Evolutionary conservation across 768 basidiomycete genomes (phyloP).

Genomic region (Mrakia gelida): DNA sequence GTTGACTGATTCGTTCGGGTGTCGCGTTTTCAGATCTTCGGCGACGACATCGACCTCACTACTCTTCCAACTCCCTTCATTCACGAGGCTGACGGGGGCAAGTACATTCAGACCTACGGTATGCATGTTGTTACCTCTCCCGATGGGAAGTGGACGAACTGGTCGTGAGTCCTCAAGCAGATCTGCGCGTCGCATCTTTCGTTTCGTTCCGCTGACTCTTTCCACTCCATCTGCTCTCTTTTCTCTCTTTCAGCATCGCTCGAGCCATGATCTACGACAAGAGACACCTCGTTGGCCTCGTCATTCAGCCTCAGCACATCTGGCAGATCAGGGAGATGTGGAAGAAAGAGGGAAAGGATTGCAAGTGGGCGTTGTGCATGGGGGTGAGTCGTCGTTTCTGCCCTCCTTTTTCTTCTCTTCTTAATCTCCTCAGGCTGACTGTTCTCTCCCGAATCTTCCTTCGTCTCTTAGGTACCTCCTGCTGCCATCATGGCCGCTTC

Average conservation of each 20-base stretch:
- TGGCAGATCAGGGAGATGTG: conserved; percentile 28
- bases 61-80: conserved; percentile 19
- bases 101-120: conserved; percentile 28
- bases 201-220: not conserved
- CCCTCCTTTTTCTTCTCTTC: not conserved
- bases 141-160: conserved; percentile 28
- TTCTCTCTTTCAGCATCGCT: conserved; percentile 1
- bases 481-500: conserved; percentile 23
- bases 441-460: not conserved
- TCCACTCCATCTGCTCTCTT: not conserved
- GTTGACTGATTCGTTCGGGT: not conserved
- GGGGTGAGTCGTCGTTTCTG: conserved; percentile 1
- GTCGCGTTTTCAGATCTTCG: conserved; percentile 14
- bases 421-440: not conserved
- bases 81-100: conserved; percentile 18
- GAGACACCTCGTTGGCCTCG: conserved; percentile 24
- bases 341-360: conserved; percentile 25
- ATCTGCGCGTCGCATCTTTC: not conserved
- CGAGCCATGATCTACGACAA: conserved; percentile 30
- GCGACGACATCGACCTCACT: conserved; percentile 23
- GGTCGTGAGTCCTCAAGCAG: not conserved
- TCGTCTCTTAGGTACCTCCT: conserved; percentile 4
- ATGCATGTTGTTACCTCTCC: conserved; percentile 23
- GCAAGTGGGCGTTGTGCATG: conserved; percentile 22
- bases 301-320: conserved; percentile 28